A percentile compares a stretch with the other conserved stretches of the same genome.
These are phyloP conservation scores for Exserohilum turcica DNA, from an alignment of 2,329 filamentous ascomycete genomes.

Conservation along the genomic window DNA sequence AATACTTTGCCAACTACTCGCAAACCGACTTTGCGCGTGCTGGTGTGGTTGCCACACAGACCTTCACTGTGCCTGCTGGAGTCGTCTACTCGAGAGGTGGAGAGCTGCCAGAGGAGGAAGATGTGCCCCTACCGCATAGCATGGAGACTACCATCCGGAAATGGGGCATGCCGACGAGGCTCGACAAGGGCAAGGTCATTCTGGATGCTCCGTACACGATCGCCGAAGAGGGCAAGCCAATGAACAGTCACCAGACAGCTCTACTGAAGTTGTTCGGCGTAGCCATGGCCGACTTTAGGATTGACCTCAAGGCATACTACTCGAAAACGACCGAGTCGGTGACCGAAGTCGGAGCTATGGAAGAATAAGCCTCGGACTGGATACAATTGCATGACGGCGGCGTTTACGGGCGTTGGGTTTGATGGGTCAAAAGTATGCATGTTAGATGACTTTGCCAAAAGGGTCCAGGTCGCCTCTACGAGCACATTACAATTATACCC, in stretches of 20 bases:
- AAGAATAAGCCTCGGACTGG: constrained; percentile 42
- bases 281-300: constrained; percentile 86
- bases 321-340: constrained; percentile 38
- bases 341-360: constrained; percentile 60
- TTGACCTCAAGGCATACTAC: constrained; percentile 73
- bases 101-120: constrained; percentile 77
- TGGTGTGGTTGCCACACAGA: constrained; percentile 73
- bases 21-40: constrained; percentile 91
- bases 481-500: constrained; percentile 36
- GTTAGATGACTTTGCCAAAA: constrained; percentile 16
- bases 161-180: constrained; percentile 84
- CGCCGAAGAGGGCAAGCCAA: constrained; percentile 80
- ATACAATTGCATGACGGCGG: constrained; percentile 29
- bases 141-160: constrained; percentile 89
- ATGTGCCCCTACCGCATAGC: constrained; percentile 84
- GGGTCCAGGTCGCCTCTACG: constrained; percentile 10
- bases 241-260: constrained; percentile 91
- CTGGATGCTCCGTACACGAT: constrained; percentile 75
- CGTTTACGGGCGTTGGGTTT: constrained; percentile 31
- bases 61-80: constrained; percentile 82
- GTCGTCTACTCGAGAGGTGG: constrained; percentile 78
- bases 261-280: constrained; percentile 93
- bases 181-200: constrained; percentile 86
- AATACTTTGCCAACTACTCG: constrained; percentile 73
- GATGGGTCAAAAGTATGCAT: constrained; percentile 25